Conservation (phyloP, 2,329 filamentous ascomycete genomes). For the Nemania abortiva region DNA sequence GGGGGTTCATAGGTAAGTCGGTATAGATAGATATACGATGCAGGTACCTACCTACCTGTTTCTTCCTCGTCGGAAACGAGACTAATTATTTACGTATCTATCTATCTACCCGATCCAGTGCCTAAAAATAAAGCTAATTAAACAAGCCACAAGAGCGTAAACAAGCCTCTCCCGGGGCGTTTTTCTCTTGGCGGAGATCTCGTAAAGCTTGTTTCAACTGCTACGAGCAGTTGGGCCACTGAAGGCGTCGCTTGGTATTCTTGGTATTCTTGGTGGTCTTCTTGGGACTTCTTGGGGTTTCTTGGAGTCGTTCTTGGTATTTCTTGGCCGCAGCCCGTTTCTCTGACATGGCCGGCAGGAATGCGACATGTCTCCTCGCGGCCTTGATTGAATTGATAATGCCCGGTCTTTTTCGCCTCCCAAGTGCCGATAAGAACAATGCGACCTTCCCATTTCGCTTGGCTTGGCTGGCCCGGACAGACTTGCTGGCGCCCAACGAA, state of each 20-base stretch:
- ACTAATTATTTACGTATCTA: background rate
- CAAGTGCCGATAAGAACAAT: constrained; percentile 33
- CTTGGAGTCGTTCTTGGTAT: constrained; percentile 27
- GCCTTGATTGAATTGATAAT: background rate
- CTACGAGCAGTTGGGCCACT: background rate
- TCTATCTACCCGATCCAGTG: too few species aligned
- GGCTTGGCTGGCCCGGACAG: background rate
- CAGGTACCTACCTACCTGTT: background rate
- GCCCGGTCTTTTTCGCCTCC: background rate
- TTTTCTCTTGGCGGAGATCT: constrained; percentile 26
- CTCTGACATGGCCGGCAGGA: background rate
- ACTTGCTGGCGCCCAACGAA: background rate
- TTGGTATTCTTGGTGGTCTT: constrained; percentile 31
- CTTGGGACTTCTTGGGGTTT: constrained; percentile 12
- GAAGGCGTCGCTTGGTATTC: constrained; percentile 32
- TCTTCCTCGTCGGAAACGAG: background rate
- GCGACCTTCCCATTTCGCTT: constrained; percentile 38
- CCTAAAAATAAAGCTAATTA: background rate
- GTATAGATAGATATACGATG: background rate
- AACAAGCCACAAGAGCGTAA: background rate
- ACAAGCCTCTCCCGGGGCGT: constrained; percentile 19
- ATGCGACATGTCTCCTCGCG: constrained; percentile 10
- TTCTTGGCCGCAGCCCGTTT: constrained; percentile 32
- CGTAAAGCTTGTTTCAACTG: constrained; percentile 38
- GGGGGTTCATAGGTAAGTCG: too few species aligned